Base-by-base conservation (phyloP, 106 monocot genomes). In the Dendrobium catenatum region DNA sequence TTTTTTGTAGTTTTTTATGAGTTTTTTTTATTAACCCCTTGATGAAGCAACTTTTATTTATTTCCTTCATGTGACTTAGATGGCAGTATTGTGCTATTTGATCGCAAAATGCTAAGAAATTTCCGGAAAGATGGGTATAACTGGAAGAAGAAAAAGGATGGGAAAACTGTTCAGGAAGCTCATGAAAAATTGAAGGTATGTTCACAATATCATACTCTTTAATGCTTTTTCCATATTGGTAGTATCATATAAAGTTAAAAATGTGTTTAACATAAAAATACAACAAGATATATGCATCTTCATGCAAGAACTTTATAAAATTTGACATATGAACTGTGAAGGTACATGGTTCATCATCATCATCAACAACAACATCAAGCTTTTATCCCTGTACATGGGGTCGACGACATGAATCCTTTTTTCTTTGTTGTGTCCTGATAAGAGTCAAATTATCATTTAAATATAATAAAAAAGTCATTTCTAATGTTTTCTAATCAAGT, bases 141-240 rank as follows among this genome's bases (percentile, higher is more conserved):
- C 54, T 98, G 98, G 98, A 98, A 80, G 83, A 98, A 95, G 87
- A 98, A 98, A 87, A 98, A 95, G 85, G 98, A 98, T 86, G 97
- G 97, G 55, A 98, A 91, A 68, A 91, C 93, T n/a, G 93, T 98
- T 80, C 97, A 98, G 82, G 97, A 98, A 88, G 94, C 97, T 54
- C 97, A 98, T 85, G 97, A 98, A 78, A 94, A 98, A 74, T 81
- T 98, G 68, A 98, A 98, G 86, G 97, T 95, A 64, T 86, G 83
- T 26, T 44, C 42, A 42, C 20, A 42, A 31, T 74, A 37, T 70
- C 70, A 37, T 8, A 33, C 15, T 37, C 22, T 37, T 70, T 33
- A 37, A 29, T 70, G 33, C 9, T 70, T 16, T 15, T 70, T 70
- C 27, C 37, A 24, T 70, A 15, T 70, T 37, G 5, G 4, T 15